Base-by-base conservation (phyloP, 2,329 filamentous ascomycete genomes). In the Cladosporium sp. region DNA sequence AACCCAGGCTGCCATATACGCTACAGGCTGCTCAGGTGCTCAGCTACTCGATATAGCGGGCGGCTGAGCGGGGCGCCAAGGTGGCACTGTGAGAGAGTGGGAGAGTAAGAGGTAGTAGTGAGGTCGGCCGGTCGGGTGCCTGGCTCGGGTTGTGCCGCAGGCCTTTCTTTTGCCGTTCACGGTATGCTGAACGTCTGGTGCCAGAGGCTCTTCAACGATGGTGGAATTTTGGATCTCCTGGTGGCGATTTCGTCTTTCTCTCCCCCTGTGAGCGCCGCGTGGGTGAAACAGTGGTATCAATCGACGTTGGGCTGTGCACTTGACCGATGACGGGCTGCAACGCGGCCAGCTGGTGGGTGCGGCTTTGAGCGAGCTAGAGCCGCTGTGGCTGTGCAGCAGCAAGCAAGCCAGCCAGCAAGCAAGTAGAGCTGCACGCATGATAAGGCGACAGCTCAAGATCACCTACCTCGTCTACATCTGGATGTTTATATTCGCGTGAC, bases 11-110 rank as follows among this genome's bases (percentile, higher is more conserved):
- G 39, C 25, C 38, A 43, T 48, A 9, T 25, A 22, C 36, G 25
- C 36, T 40, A 40, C 36, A 25, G 27, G 20, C 8, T 32, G 45
- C 45, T 48, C 45, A 48, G 45, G 36, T 48, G 45, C 27, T 40
- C 45, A 40, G 36, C 45, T 48, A 48, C 45, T 48, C 36, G 18
- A 43, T 43, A 27, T 22, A 48, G 45, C 22, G 32, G 45, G 43
- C 33, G 43, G 16, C 43, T 20, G 13, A 19, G 43, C 43, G 38
- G 16, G 16, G 18, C 45, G 45, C 45, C 33, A 39, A 33, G n/a
- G 36, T 48, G 27, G 16, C 30, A 16, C 36, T 20, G 16, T 39
- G 36, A 16, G 27, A 25, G 27, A 39, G 35, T 47, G 30, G n/a
- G n/a, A 27, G 22, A 27, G 22, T 27, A 27, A 9, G n/a, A n/a